Evolutionary conservation across 2,329 filamentous ascomycete species (phyloP).

Genomic region (Arthrobotrys iridis): DNA sequence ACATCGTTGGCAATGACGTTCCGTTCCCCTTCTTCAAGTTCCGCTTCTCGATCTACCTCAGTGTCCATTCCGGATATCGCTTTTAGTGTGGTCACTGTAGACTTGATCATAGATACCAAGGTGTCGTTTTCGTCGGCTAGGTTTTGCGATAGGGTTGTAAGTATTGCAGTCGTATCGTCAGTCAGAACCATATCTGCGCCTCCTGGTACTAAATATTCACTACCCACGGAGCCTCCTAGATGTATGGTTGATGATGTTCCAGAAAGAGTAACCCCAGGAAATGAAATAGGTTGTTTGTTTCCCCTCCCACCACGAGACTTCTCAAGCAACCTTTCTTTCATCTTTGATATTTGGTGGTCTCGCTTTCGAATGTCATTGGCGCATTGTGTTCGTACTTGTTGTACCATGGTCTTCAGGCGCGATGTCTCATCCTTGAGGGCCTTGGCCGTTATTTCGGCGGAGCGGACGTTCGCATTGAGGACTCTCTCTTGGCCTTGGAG

Average conservation of each 20-base stretch:
- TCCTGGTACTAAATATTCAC: conserved; percentile 61
- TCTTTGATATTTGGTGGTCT: conserved; percentile 84
- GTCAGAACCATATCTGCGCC: conserved; percentile 75
- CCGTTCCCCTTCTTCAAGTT: conserved; percentile 60
- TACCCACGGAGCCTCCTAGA: conserved; percentile 52
- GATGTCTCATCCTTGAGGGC: conserved; percentile 85
- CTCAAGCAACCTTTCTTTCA: conserved; percentile 87
- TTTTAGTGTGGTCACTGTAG: conserved; percentile 76
- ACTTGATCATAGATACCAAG: conserved; percentile 76
- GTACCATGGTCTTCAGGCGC: conserved; percentile 79
- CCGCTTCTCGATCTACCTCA: conserved; percentile 57
- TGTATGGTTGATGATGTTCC: conserved; percentile 33
- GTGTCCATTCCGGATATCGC: conserved; percentile 72
- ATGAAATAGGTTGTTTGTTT: conserved; percentile 62
- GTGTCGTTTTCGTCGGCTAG: conserved; percentile 93
- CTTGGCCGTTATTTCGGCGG: conserved; percentile 77
- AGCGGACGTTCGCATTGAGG: conserved; percentile 74
- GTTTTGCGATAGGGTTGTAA: conserved; percentile 82
- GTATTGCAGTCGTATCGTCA: conserved; percentile 88
- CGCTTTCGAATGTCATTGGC: conserved; percentile 90
- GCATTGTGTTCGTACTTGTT: conserved; percentile 85
- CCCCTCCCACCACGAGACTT: conserved; percentile 69
- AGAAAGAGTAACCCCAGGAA: conserved; percentile 65
- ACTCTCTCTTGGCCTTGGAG: conserved; percentile 77
- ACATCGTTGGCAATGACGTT: conserved; percentile 65